These are phyloP conservation scores for Ceratobasidium sp. DNA, from an alignment of 1,284 basidiomycete genomes.

Conservation along the genomic window DNA sequence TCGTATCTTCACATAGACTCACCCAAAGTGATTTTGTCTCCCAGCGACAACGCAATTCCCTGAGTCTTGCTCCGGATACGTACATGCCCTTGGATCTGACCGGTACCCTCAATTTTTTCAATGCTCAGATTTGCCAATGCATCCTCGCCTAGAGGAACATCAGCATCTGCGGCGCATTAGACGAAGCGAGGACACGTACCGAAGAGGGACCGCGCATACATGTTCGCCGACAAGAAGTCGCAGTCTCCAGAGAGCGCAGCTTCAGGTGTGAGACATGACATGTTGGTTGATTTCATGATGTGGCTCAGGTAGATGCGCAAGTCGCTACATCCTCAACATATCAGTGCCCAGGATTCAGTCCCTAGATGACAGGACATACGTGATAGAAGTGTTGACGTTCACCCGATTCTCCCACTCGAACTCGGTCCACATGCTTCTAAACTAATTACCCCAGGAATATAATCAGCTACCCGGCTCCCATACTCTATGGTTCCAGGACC, in stretches of 20 bases:
- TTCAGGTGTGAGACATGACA: slow-evolving; percentile 96
- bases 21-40: slow-evolving; percentile 94
- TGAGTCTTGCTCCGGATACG: slow-evolving; percentile 95
- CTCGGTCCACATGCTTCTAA: slow-evolving; percentile 98
- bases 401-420: slow-evolving; percentile 99
- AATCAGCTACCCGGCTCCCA: slow-evolving; percentile 2
- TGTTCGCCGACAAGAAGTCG: slow-evolving; percentile 93
- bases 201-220: slow-evolving; percentile 93
- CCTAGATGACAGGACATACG: slow-evolving; percentile 63
- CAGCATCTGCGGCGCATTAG: background rate
- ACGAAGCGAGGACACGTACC: slow-evolving; percentile 65
- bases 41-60: slow-evolving; percentile 93
- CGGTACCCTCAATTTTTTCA: slow-evolving; percentile 85
- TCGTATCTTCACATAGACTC: slow-evolving; percentile 51
- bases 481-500: background rate
- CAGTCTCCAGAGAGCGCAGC: slow-evolving; percentile 92
- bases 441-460: slow-evolving; percentile 64
- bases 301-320: slow-evolving; percentile 88
- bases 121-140: slow-evolving; percentile 96
- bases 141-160: slow-evolving; percentile 79
- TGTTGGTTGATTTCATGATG: slow-evolving; percentile 94
- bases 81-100: slow-evolving; percentile 89
- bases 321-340: slow-evolving; percentile 63
- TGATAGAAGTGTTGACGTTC: slow-evolving; percentile 87
- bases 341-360: slow-evolving; percentile 39